These are phyloP conservation scores for Blumeriella jaapii DNA, from an alignment of 2,329 filamentous ascomycete species.

Conservation along the genomic window DNA sequence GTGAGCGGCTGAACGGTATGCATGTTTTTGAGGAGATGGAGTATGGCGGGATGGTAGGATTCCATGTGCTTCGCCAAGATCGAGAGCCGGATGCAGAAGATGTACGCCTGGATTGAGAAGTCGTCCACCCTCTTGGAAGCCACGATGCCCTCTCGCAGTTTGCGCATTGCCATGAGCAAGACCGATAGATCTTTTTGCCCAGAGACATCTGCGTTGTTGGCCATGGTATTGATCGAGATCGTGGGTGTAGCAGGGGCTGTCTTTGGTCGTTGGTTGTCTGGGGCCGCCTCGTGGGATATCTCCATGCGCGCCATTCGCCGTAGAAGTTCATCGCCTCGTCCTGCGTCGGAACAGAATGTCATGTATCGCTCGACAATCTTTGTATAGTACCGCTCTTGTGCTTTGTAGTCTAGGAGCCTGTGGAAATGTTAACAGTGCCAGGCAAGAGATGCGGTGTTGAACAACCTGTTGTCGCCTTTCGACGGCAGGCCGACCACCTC, in stretches of 20 bases:
- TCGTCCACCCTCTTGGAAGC: conserved; percentile 63
- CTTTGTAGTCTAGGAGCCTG: conserved; percentile 62
- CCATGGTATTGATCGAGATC: conserved; percentile 6
- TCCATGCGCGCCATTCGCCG: conserved; percentile 55
- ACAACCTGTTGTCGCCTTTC: conserved; percentile 77
- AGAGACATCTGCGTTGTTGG: conserved; percentile 11
- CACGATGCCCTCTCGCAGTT: conserved; percentile 81
- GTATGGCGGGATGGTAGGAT: conserved; percentile 79
- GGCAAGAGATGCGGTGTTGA: conserved; percentile 1
- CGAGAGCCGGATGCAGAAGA: conserved; percentile 79
- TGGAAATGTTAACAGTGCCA: background rate
- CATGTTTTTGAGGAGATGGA: conserved; percentile 63
- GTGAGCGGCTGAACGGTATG: conserved; percentile 59
- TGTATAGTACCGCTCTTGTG: conserved; percentile 76
- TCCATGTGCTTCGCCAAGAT: conserved; percentile 74
- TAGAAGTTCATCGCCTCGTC: conserved; percentile 61
- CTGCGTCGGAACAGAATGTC: conserved; percentile 69
- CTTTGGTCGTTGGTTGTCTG: conserved; percentile 15
- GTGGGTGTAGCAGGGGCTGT: conserved; percentile 2
- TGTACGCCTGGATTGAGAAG: conserved; percentile 81
- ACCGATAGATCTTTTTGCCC: conserved; percentile 50
- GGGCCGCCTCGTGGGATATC: conserved; percentile 15
- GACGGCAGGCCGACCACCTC: conserved; percentile 77
- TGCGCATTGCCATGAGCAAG: conserved; percentile 76
- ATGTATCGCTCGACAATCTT: conserved; percentile 84